Conservation (phyloP, 2,329 filamentous ascomycete species). For the Fusarium duplospermum region DNA sequence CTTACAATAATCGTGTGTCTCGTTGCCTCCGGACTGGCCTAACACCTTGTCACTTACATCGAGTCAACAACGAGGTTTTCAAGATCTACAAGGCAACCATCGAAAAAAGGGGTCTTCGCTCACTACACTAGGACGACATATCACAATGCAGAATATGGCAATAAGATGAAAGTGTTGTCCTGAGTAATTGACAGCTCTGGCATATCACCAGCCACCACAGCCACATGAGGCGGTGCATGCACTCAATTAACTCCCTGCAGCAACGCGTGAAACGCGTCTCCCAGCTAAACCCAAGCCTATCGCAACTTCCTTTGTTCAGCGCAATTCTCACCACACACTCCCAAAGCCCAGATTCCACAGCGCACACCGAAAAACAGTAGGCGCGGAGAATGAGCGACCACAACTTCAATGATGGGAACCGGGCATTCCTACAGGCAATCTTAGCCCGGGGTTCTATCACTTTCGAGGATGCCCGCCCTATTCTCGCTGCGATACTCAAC, state of each 20-base stretch:
- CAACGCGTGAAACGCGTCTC: conserved; percentile 37
- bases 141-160: not conserved
- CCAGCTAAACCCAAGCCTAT: not conserved
- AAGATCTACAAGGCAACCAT: not conserved
- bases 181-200: not conserved
- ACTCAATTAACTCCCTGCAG: conserved; percentile 20
- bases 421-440: conserved; percentile 91
- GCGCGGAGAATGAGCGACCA: conserved; percentile 39
- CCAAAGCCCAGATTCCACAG: not conserved
- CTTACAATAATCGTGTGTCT: not conserved
- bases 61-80: not conserved
- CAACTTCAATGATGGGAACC: conserved; percentile 72
- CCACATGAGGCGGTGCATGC: conserved; percentile 7
- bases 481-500: conserved; percentile 82
- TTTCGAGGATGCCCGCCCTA: conserved; percentile 75
- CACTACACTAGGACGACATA: not conserved
- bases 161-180: not conserved
- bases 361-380: conserved; percentile 42
- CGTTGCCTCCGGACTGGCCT: not conserved
- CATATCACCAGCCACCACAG: not conserved
- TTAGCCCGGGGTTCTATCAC: conserved; percentile 83
- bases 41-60: too few relatives aligned
- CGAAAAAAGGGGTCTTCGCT: not conserved
- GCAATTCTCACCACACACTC: not conserved
- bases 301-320: conserved; percentile 1